These are phyloP conservation scores for Dactylellina sp. DNA, from an alignment of 2,329 filamentous ascomycete species.

Conservation along the genomic window DNA sequence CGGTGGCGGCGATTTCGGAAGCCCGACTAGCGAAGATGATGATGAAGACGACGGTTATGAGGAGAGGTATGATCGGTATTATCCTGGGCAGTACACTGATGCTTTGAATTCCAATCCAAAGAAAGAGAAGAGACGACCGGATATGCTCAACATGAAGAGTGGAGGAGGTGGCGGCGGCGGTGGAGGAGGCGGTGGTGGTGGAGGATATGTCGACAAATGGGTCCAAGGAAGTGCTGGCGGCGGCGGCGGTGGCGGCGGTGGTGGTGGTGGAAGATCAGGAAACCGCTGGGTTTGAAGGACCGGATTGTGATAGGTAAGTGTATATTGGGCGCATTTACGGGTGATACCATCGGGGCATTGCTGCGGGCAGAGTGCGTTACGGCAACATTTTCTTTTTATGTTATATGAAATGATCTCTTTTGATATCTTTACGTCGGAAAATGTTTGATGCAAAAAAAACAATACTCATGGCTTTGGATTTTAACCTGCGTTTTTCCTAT, in stretches of 20 bases:
- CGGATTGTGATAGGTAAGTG: slow-evolving; percentile 13
- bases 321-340: slow-evolving; percentile 25
- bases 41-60: slow-evolving; percentile 51
- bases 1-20: slow-evolving; percentile 22
- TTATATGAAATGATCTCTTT: slow-evolving; percentile 11
- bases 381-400: slow-evolving; percentile 12
- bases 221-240: slow-evolving; percentile 36
- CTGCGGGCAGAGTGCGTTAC: slow-evolving; percentile 47
- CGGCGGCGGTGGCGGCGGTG: slow-evolving; percentile 19
- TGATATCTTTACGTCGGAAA: slow-evolving; percentile 5
- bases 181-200: slow-evolving; percentile 39
- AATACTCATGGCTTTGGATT: not conserved
- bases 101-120: slow-evolving; percentile 38
- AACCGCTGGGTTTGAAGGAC: slow-evolving; percentile 21
- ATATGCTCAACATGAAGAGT: slow-evolving; percentile 55
- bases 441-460: slow-evolving; percentile 19
- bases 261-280: slow-evolving; percentile 18
- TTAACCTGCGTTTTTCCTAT: slow-evolving; percentile 7
- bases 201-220: slow-evolving; percentile 48
- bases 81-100: slow-evolving; percentile 50
- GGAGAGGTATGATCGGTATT: slow-evolving; percentile 52
- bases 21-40: slow-evolving; percentile 50
- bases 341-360: slow-evolving; percentile 44
- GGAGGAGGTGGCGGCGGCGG: slow-evolving; percentile 39
- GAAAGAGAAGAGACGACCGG: slow-evolving; percentile 53